A percentile compares a stretch with the other conserved stretches of the same genome.
phyloP scores from a whole-genome alignment of 163 green algal genomes.

The Scenedesmus sp. region DNA sequence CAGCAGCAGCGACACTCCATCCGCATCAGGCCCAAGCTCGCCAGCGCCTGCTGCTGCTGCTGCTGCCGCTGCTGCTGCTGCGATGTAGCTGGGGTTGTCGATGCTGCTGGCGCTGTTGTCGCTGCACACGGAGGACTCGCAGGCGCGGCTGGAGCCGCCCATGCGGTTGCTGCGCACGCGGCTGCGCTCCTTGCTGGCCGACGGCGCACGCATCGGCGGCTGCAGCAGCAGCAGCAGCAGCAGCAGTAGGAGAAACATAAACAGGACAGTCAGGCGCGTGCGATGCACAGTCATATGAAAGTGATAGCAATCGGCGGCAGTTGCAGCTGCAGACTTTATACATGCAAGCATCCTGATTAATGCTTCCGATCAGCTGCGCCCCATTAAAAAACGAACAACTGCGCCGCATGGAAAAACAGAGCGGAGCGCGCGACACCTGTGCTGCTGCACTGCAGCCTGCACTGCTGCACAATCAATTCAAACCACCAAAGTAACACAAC shows the following conservation, averaged over 20 bases:
- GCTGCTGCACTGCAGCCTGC: not conserved
- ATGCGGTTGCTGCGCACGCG: conserved; percentile 44
- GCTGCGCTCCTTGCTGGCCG: conserved; percentile 34
- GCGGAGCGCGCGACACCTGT: not conserved
- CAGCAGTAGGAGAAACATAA: not conserved
- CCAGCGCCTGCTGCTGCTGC: not conserved
- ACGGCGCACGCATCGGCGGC: not conserved
- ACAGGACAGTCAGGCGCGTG: not conserved
- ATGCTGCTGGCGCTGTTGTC: conserved; percentile 49
- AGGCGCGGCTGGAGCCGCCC: not conserved
- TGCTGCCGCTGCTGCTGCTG: not conserved
- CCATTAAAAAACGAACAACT: not conserved
- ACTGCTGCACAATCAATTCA: not conserved
- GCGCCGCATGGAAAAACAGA: not conserved
- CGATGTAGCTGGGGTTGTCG: conserved; percentile 32
- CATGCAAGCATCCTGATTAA: not conserved
- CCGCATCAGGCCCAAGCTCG: conserved; percentile 20
- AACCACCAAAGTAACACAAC: not conserved
- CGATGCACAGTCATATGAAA: not conserved
- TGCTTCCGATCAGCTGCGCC: not conserved
- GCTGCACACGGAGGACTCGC: conserved; percentile 22
- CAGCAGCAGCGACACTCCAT: conserved; percentile 25
- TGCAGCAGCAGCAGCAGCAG: conserved; percentile 11
- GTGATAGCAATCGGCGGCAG: not conserved
- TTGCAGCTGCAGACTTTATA: not conserved